These are phyloP conservation scores for Podospora didyma DNA, from an alignment of 495 filamentous ascomycete genomes.

Conservation along the genomic window DNA sequence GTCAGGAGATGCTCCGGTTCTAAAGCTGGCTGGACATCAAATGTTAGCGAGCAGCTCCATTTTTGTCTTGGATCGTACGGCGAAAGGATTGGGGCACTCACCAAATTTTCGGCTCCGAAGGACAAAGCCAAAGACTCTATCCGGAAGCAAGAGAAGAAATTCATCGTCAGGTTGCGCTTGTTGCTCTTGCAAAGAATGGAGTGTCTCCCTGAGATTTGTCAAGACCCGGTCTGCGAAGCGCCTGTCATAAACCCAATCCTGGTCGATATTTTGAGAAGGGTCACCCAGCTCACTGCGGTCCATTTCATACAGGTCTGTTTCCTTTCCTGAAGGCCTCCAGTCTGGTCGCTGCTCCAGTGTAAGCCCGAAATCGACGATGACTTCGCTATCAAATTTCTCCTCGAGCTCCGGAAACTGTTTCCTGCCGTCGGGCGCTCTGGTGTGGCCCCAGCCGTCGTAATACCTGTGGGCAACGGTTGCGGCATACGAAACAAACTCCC, in stretches of 20 bases:
- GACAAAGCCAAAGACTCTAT: not conserved
- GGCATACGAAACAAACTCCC: not conserved
- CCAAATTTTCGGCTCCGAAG: not conserved
- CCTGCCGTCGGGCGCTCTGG: not conserved
- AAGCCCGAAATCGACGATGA: not conserved
- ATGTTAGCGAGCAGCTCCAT: too few species aligned
- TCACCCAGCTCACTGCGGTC: not conserved
- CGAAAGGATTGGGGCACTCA: too few species aligned
- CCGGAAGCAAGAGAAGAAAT: not conserved
- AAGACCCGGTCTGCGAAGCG: not conserved
- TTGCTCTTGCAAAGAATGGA: not conserved
- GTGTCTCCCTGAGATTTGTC: not conserved
- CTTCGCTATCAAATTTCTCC: not conserved
- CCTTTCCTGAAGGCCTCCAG: not conserved
- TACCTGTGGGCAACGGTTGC: not conserved
- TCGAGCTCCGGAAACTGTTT: not conserved
- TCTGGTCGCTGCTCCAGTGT: not conserved
- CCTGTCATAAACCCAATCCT: not conserved
- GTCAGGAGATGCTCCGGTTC: not conserved
- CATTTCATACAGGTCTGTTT: not conserved
- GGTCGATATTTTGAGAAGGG: not conserved
- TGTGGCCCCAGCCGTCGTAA: not conserved
- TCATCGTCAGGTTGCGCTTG: not conserved
- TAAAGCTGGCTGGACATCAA: not conserved
- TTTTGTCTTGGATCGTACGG: too few species aligned